A percentile compares a stretch with the other conserved stretches of the same genome.
phyloP scores from a whole-genome alignment of 306 rosid genomes.

The Acmispon strigosus region DNA sequence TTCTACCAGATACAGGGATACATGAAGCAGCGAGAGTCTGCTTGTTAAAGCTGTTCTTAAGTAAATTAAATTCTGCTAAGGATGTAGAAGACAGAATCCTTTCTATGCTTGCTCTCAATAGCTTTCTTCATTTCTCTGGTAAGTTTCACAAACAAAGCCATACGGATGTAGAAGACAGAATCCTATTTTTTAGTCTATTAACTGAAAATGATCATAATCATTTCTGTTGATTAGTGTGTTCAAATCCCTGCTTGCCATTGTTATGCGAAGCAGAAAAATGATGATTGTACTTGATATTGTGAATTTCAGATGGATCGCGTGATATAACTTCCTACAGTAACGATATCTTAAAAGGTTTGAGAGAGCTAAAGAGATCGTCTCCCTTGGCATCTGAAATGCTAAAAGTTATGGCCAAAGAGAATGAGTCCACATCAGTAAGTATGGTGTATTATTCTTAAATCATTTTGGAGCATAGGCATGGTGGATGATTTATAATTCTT shows the following conservation, averaged over 20 bases:
- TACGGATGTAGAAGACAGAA: no score
- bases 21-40: slow-evolving; percentile 68
- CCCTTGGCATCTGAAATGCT: slow-evolving; percentile 71
- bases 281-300: slow-evolving; percentile 17
- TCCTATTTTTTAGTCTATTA: not conserved
- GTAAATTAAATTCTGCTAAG: slow-evolving; percentile 58
- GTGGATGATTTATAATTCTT: not conserved
- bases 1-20: slow-evolving; percentile 87
- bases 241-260: not conserved
- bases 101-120: slow-evolving; percentile 65
- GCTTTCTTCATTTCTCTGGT: slow-evolving; percentile 77
- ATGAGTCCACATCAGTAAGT: slow-evolving; percentile 67
- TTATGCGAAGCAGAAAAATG: not conserved
- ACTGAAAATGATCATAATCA: not conserved
- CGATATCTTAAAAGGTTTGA: slow-evolving; percentile 59
- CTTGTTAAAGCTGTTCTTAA: slow-evolving; percentile 61
- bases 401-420: slow-evolving; percentile 52
- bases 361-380: slow-evolving; percentile 74
- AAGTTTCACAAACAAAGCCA: slow-evolving; percentile 15
- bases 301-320: slow-evolving; percentile 64
- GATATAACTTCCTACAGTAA: slow-evolving; percentile 49
- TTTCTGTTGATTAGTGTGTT: not conserved
- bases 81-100: slow-evolving; percentile 72
- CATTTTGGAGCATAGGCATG: not conserved
- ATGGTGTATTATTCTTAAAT: slow-evolving; percentile 13